Base-by-base conservation (phyloP, 2,329 filamentous ascomycete genomes). In the Didymella exigua region DNA sequence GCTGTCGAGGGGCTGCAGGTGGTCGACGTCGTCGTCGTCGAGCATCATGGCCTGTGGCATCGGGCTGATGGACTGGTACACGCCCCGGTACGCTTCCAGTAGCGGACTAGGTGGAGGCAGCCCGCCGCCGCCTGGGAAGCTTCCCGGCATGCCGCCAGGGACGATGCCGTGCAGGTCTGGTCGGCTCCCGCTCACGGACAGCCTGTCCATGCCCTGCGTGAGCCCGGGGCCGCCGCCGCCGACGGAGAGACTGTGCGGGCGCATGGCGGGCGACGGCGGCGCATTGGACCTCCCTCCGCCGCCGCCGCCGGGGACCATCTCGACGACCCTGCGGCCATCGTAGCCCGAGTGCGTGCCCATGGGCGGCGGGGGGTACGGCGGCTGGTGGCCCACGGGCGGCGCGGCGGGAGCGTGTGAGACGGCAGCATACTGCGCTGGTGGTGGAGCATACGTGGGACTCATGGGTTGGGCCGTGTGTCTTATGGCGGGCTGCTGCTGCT, bases 61-160 rank as follows among this genome's bases (percentile, higher is more conserved):
- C 0, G 93, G 93, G 0, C 93, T 96, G 66, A 96, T 90, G 54
- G 90, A 91, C 75, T 98, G 93, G 67, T 96, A 98, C 0, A 93
- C 96, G 33, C 93, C 93, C 59, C 88, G 89, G 76, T 98, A 98
- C 0, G 95, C 88, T 76, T 98, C 93, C 2, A 96, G 84, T 44
- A 98, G 81, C 0, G 93, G 95, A 59, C 91, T 96, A 1, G 86
- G 86, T 0, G 92, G 91, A 1, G 91, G 84, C 38, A 81, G 72
- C 29, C 70, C 36, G 1, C 36, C 54, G 18, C 72, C 59, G n/a
- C 54, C 59, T 7, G 45, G 45, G 30, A 56, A 63, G 7, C 61
- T 62, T 13, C 66, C 65, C 5, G 68, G 62, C 54, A 66, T 64
- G 11, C 68, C 69, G 5, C 71, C 71, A 10, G 73, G 69, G 8